Evolutionary conservation across 148 eudicot genomes (phyloP).

Genomic region (Chenopodium suecicum): DNA sequence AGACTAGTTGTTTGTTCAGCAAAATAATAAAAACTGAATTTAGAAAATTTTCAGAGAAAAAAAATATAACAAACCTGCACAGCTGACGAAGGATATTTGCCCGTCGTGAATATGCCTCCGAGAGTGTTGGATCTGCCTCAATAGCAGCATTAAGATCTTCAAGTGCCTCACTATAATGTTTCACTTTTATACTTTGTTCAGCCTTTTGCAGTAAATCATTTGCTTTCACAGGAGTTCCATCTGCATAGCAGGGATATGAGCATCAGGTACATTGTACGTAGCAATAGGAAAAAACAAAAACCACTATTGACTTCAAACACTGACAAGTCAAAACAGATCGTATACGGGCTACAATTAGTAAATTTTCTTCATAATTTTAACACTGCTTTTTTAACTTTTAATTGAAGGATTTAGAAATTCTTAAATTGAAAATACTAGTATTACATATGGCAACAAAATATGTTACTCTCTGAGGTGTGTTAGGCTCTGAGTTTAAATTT

Average conservation of each 20-base stretch:
- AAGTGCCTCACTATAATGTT: slow-evolving; percentile 86
- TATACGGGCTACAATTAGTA: not conserved
- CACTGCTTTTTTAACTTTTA: no score
- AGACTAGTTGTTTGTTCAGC: not conserved
- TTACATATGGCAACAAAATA: no score
- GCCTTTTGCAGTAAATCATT: slow-evolving; percentile 71
- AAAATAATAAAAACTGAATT: not conserved
- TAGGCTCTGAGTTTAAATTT: no score
- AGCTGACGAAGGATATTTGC: slow-evolving; percentile 73
- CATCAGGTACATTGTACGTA: not conserved
- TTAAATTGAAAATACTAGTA: no score
- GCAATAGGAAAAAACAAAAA: no score
- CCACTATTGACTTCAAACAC: not conserved
- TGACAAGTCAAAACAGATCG: not conserved
- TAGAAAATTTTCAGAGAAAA: not conserved
- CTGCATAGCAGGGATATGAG: slow-evolving; percentile 32
- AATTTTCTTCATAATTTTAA: no score
- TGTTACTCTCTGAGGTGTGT: no score
- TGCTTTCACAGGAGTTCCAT: slow-evolving; percentile 62
- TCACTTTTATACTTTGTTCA: slow-evolving; percentile 77
- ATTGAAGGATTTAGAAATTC: no score
- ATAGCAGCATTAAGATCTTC: slow-evolving; percentile 94
- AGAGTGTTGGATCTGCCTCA: slow-evolving; percentile 83
- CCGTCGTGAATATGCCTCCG: slow-evolving; percentile 84
- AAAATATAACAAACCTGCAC: slow-evolving; percentile 61